Evolutionary conservation across 2,329 filamentous ascomycete species (phyloP), one percentile per base, ranked within the genome.

Genomic region (Podosphaera fusca): DNA sequence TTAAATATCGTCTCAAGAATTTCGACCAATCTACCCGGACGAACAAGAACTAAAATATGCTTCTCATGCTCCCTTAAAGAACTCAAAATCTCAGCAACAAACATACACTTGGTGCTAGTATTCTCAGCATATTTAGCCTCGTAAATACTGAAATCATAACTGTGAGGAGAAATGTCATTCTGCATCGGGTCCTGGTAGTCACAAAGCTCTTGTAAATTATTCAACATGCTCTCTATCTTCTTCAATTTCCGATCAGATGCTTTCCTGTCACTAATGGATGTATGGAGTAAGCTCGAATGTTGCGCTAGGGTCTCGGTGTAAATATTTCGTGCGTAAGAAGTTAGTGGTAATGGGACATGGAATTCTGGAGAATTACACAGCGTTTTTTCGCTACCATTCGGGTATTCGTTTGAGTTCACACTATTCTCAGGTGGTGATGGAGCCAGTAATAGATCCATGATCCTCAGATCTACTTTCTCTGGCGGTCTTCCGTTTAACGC

Each of bases 51-150:
- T 12, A 80, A 66, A 6, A 82, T 65, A 40, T 72, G 75, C 42
- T 70, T 72, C 9, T 73, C 69, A 10, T 68, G 65, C 14, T 68
- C 65, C n/a, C 65, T 63, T 9, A 80, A 63, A 7, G 66, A 63
- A 29, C 73, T 68, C 35, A 81, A 64, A 2, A 83, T 68, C 60
- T 80, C 77, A 50, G 72, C 74, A 4, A 81, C 62, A 61, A 83
- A 82, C 36, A 72, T 73, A 61, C 77, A 79, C 61, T 83, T 83
- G 57, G 76, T 69, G 65, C 79, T 82, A 8, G 76, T 74, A 56
- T 74, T 74, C 57, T 74, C 71, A 1, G 74, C 72, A 60, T 79
- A 76, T 63, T 74, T 80, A 2, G 64, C 65, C 61, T 74, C 73
- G 56, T 72, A 68, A 30, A 74, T 70, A 3, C 66, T 63, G 6